Conservation (phyloP, 148 eudicot species). For the Rhododendron mucronatum region DNA sequence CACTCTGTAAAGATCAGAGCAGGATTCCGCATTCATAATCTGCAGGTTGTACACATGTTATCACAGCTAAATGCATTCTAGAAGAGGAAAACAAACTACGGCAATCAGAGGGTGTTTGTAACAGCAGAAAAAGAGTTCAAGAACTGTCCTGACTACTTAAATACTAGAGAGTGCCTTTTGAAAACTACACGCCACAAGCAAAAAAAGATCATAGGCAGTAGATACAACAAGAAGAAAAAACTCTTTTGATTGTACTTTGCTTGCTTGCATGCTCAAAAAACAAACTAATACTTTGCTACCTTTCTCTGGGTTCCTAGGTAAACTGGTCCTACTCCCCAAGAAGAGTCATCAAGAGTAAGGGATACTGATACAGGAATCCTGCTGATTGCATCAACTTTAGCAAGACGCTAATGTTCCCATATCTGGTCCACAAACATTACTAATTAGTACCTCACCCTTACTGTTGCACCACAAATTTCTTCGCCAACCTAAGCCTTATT, state of each 20-base stretch:
- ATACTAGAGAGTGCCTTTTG: not conserved
- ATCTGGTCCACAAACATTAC: not conserved
- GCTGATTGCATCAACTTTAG: not conserved
- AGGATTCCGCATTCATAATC: conserved; percentile 75
- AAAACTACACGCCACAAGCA: not conserved
- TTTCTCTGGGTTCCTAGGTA: not conserved
- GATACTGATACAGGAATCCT: not conserved
- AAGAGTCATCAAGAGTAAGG: not conserved
- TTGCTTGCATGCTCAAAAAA: not conserved
- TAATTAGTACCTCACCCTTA: not conserved
- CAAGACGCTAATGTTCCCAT: not conserved
- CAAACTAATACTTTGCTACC: not conserved
- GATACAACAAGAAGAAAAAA: not conserved
- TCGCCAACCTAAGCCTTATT: not conserved
- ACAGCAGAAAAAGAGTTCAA: not conserved
- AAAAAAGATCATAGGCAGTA: not conserved
- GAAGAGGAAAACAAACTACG: not conserved
- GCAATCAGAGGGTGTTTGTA: conserved; percentile 1
- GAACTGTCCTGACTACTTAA: not conserved
- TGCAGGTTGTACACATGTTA: conserved; percentile 22
- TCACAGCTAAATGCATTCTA: not conserved
- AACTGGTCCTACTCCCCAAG: not conserved
- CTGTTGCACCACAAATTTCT: not conserved
- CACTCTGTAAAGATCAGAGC: conserved; percentile 71
- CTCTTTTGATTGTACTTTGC: not conserved